These are phyloP conservation scores for Zymoseptoria passerinii DNA, from an alignment of 2,329 filamentous ascomycete species.

Conservation along the genomic window DNA sequence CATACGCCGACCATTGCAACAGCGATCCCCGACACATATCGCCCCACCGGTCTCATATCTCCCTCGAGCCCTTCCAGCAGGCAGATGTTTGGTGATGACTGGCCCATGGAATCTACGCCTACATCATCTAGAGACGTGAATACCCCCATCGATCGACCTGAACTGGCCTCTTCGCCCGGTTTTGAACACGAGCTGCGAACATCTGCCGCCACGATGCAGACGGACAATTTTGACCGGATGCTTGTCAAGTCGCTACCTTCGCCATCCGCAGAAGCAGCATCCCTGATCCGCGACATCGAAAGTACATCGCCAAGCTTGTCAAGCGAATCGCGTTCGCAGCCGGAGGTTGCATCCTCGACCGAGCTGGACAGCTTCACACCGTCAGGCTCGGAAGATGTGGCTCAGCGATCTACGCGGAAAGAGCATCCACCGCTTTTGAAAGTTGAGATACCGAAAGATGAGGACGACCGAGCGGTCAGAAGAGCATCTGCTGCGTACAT, in stretches of 20 bases:
- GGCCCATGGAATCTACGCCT: conserved; percentile 14
- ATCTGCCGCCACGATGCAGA: conserved; percentile 18
- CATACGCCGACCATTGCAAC: neutral
- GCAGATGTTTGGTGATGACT: conserved; percentile 14
- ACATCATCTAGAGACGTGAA: neutral
- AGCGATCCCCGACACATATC: conserved; percentile 5
- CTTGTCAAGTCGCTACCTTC: conserved; percentile 27
- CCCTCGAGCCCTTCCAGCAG: conserved; percentile 6
- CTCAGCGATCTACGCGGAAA: neutral
- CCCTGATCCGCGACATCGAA: neutral
- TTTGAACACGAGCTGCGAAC: neutral
- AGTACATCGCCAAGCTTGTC: neutral
- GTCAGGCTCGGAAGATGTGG: neutral
- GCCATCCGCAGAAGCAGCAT: conserved; percentile 1
- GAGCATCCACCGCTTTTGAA: neutral
- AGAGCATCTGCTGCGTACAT: conserved; percentile 30
- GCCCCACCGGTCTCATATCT: conserved; percentile 7
- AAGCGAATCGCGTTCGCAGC: neutral
- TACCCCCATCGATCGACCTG: neutral
- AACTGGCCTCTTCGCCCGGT: neutral
- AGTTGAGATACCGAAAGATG: neutral
- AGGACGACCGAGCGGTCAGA: conserved; percentile 12
- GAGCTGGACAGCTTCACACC: neutral
- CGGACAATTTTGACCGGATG: conserved; percentile 26
- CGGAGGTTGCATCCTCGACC: neutral